phyloP scores from a whole-genome alignment of 2,329 filamentous ascomycete species.

The Ascochyta lentis region DNA sequence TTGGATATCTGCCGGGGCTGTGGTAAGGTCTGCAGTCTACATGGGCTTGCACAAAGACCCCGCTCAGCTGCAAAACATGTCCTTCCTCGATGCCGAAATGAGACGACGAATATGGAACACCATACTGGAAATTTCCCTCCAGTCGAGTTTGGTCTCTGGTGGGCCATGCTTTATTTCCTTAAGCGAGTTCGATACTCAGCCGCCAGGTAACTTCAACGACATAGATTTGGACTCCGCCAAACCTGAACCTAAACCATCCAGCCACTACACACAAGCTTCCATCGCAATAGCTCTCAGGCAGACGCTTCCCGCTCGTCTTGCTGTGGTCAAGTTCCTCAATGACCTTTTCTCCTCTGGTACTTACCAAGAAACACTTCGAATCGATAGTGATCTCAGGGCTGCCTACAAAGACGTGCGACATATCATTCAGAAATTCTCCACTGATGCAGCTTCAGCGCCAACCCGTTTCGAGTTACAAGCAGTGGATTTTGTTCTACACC shows the following conservation, averaged over 20 bases:
- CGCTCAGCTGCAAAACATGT: conserved; percentile 33
- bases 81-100: conserved; percentile 36
- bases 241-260: conserved; percentile 35
- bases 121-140: conserved; percentile 47
- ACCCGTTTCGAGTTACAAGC: conserved; percentile 27
- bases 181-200: conserved; percentile 47
- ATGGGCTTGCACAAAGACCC: conserved; percentile 54
- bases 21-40: conserved; percentile 49
- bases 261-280: conserved; percentile 45
- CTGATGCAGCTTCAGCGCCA: neutral
- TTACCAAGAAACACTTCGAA: conserved; percentile 37
- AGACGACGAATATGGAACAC: conserved; percentile 43
- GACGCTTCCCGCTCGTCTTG: conserved; percentile 48
- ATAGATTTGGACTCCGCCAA: conserved; percentile 44
- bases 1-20: conserved; percentile 49
- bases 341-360: conserved; percentile 29
- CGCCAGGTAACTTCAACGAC: conserved; percentile 52
- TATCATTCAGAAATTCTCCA: conserved; percentile 22
- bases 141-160: conserved; percentile 47
- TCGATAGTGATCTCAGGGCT: conserved; percentile 28
- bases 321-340: conserved; percentile 43
- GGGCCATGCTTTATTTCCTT: conserved; percentile 45
- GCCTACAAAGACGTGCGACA: conserved; percentile 30
- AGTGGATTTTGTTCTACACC: conserved; percentile 36
- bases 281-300: conserved; percentile 47